Evolutionary conservation across 2,329 filamentous ascomycete species (phyloP).

Genomic region (Aspergillus thermomutatus): DNA sequence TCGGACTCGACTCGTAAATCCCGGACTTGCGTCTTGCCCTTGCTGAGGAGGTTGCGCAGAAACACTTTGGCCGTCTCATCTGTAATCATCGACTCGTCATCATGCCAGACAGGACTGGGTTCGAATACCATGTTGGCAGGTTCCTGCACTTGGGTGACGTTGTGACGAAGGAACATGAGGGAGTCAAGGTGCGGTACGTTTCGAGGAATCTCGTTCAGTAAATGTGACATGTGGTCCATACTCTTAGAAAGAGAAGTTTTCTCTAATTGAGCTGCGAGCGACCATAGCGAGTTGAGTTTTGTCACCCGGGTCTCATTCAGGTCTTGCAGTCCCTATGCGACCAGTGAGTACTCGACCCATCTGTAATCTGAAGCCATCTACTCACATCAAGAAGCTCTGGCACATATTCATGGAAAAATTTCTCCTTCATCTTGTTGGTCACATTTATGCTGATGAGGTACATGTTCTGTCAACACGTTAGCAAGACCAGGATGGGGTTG

Average conservation of each 20-base stretch:
- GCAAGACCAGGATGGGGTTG: conserved; percentile 12
- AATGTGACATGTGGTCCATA: conserved; percentile 66
- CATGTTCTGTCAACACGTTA: conserved; percentile 62
- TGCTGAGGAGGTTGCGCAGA: conserved; percentile 83
- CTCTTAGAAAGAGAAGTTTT: conserved; percentile 73
- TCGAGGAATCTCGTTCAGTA: conserved; percentile 76
- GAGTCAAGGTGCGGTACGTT: conserved; percentile 89
- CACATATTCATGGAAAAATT: conserved; percentile 95
- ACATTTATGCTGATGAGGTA: conserved; percentile 95
- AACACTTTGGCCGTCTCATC: conserved; percentile 88
- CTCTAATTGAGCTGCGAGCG: conserved; percentile 74
- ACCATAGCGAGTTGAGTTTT: conserved; percentile 84
- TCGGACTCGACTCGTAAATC: conserved; percentile 81
- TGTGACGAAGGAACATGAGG: conserved; percentile 97
- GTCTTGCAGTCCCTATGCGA: conserved; percentile 68
- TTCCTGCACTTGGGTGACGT: conserved; percentile 77
- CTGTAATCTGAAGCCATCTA: neutral
- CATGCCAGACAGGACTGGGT: conserved; percentile 94
- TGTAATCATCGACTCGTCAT: conserved; percentile 79
- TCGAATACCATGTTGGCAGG: conserved; percentile 84
- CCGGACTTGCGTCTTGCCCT: conserved; percentile 79
- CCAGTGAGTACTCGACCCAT: conserved; percentile 5
- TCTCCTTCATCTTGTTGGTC: conserved; percentile 95
- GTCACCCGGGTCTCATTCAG: conserved; percentile 83
- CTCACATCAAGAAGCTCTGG: conserved; percentile 86